Base-by-base conservation (phyloP, 805 yeast genomes). In the Yarrowia sp. region DNA sequence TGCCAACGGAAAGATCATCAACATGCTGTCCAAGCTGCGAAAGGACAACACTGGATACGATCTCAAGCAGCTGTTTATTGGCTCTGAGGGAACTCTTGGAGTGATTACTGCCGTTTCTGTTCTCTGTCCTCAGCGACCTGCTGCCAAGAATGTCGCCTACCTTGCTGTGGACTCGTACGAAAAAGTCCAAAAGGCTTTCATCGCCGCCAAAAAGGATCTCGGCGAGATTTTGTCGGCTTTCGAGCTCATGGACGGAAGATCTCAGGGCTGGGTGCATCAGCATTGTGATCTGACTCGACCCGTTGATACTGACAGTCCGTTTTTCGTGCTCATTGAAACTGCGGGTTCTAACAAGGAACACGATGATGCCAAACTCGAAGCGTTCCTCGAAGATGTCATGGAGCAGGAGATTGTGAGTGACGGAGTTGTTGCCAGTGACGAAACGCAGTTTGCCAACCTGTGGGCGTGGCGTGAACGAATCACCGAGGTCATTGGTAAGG, bases 401-500 rank as follows among this genome's bases (percentile, higher is more conserved):
- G 97, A 89, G 75, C 83, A 84, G 35, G 98, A 88, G 61, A 75
- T 86, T 53, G 92, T 95, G 36, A 80, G 81, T n/a, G 98, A 95
- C 75, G 99, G 99, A 72, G 92, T 91, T 44, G 89, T 95, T 68
- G 97, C 99, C 8, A 97, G 92, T 76, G 98, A 92, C 75, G 97
- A 90, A 77, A 81, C 95, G 1, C 98, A 95, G 76, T 77, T 90
- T 66, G 81, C 80, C 67, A 86, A 85, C 65, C 81, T 95, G 71
- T 95, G 99, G 99, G 79, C 86, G 38, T 95, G 98, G 98, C 86
- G 99, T 78, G 99, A 95, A 77, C 83, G 88, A 68, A 85, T 93
- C 68, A 91, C 97, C 44, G 99, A 95, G 78, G 92, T 97, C 7
- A 82, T 90, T 7, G 88, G 89, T 60, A 81, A 84, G 67, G 86